phyloP scores from a whole-genome alignment of 2,329 filamentous ascomycete genomes.

The Neonectria ditissima region DNA sequence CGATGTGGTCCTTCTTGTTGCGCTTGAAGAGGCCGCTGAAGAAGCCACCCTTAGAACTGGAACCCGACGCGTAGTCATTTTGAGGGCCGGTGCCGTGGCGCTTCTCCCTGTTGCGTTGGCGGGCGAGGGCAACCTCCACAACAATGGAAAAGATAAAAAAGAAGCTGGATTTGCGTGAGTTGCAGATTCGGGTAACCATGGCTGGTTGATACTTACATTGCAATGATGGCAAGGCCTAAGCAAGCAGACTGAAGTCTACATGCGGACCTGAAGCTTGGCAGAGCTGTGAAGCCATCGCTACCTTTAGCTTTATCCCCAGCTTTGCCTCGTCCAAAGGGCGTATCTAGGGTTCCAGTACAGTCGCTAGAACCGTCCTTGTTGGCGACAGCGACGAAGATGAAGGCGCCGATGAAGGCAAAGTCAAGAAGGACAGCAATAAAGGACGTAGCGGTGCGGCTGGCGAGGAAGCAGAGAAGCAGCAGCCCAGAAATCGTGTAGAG shows the following conservation, averaged over 20 bases:
- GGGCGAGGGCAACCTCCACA: slow-evolving; percentile 75
- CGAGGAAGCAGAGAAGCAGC: slow-evolving; percentile 82
- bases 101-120: slow-evolving; percentile 80
- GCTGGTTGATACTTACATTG: slow-evolving; percentile 65
- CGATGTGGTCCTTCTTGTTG: slow-evolving; percentile 39
- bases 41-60: slow-evolving; percentile 51
- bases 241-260: slow-evolving; percentile 82
- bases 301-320: slow-evolving; percentile 63
- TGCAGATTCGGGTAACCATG: neutral
- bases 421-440: slow-evolving; percentile 81
- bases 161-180: slow-evolving; percentile 59
- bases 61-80: slow-evolving; percentile 71
- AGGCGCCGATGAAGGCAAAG: slow-evolving; percentile 78
- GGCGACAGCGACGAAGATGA: slow-evolving; percentile 84
- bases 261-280: slow-evolving; percentile 63
- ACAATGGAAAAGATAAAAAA: slow-evolving; percentile 81
- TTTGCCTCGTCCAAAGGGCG: slow-evolving; percentile 75
- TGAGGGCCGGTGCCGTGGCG: slow-evolving; percentile 67
- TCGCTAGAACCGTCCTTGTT: slow-evolving; percentile 75
- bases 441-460: slow-evolving; percentile 79
- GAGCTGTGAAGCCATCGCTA: slow-evolving; percentile 58
- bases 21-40: slow-evolving; percentile 50
- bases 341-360: slow-evolving; percentile 72
- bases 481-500: slow-evolving; percentile 81
- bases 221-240: slow-evolving; percentile 83